phyloP scores from a whole-genome alignment of 2,329 filamentous ascomycete genomes.

The Pyricularia grisea region DNA sequence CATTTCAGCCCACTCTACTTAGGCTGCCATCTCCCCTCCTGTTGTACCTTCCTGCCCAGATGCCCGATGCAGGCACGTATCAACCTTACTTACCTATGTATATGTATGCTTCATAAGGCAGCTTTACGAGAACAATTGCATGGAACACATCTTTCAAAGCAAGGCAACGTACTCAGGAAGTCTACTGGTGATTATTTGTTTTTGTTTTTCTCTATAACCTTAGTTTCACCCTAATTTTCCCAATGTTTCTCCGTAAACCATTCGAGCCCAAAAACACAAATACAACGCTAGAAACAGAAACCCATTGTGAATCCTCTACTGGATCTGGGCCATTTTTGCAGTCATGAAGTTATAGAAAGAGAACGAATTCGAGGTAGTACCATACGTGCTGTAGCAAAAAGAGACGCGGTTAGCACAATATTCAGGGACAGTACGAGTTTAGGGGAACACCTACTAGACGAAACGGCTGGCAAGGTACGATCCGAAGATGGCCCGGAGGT shows the following conservation, averaged over 20 bases:
- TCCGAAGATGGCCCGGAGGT: constrained; percentile 91
- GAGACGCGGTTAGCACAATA: neutral
- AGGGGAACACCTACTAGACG: constrained; percentile 58
- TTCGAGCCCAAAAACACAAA: neutral
- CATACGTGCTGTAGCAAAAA: constrained; percentile 38
- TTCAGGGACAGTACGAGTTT: neutral
- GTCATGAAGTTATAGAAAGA: constrained; percentile 95
- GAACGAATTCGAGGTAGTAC: constrained; percentile 87
- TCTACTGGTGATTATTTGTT: neutral
- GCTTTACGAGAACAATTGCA: neutral
- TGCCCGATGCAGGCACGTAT: too few relatives aligned
- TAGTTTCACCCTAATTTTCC: neutral
- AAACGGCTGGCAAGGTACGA: constrained; percentile 92
- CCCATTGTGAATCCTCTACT: constrained; percentile 10
- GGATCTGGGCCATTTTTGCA: constrained; percentile 47
- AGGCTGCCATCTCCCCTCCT: too few relatives aligned
- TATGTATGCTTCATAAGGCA: neutral
- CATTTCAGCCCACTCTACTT: too few relatives aligned
- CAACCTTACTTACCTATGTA: neutral
- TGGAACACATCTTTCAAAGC: neutral
- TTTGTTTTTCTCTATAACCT: neutral
- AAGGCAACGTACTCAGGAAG: neutral
- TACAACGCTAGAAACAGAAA: neutral
- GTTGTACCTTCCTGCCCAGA: neutral
- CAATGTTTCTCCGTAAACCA: neutral